Evolutionary conservation across 768 basidiomycete genomes (phyloP), one percentile per base, ranked within the genome.

Genomic region (Gloeopeniophorella convolvens): DNA sequence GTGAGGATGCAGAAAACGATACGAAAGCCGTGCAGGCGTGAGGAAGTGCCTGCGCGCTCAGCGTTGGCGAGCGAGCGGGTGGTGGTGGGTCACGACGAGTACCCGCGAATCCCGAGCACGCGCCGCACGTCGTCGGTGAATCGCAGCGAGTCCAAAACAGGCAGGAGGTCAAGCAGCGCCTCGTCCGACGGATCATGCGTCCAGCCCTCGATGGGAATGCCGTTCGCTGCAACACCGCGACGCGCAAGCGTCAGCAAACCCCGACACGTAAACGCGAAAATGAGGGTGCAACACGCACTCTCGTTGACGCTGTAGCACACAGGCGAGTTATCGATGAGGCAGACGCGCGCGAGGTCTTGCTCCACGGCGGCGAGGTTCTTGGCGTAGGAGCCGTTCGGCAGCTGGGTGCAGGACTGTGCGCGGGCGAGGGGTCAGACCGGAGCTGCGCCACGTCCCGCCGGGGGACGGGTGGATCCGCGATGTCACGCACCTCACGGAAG

Each of bases 151-250:
- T 99, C 96, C 45, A 99, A 80, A 45, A 99, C 85, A 16, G 96
- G 96, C 21, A 99, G 72, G 43, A 97, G 78, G 70, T 98, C 94
- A 48, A 99, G 83, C 48, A 99, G 73, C 18, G 95, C 96, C 69
- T 98, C 91, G 70, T 99, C 96, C 52, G 84, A 82, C 27, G 91
- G 94, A 69, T 99, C 96, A 53, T 93, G 85, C 20, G 93, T 97
- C 96, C 96, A 98, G 42, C 96, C 96, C 74, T 98, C 95, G 68
- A 99, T 91, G 28, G 96, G 96, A 62, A 99, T 92, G 45, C 93
- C 96, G 66, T 99, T 99, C 45, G 90, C 96, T 98, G 65, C 37
- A 45, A 24, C n/a, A 34, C 24, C 31, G 24, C 10, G 36, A 40
- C 20, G 43, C 33, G 16, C 42, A 18, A 35, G 24, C 4, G 30